phyloP scores from a whole-genome alignment of 108 stramenopile genomes.

The Cyclotella cryptica region DNA sequence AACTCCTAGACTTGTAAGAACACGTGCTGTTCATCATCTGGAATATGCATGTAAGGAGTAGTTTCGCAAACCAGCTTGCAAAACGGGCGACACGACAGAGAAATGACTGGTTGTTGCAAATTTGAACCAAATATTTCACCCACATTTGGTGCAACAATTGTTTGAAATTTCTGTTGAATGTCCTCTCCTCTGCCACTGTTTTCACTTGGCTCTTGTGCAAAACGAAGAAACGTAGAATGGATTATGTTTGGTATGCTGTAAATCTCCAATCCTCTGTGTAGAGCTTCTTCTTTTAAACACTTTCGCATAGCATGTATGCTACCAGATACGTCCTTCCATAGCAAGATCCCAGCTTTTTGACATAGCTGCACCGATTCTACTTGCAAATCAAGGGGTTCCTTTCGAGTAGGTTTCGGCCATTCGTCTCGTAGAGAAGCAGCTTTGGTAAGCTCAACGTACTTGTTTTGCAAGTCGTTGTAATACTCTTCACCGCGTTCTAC shows the following conservation, averaged over 20 bases:
- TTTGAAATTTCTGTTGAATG: conserved; percentile 15
- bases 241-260: conserved; percentile 7
- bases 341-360: conserved; percentile 5
- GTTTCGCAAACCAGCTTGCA: conserved; percentile 3
- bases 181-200: conserved; percentile 5
- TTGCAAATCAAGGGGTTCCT: background rate
- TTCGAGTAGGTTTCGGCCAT: conserved; percentile 3
- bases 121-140: background rate
- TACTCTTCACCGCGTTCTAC: background rate
- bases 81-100: background rate
- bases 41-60: conserved; percentile 10
- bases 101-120: background rate
- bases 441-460: background rate
- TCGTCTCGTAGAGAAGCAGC: background rate
- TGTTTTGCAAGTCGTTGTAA: background rate
- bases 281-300: background rate
- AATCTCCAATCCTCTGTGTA: background rate
- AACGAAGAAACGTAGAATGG: conserved; percentile 4
- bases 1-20: background rate
- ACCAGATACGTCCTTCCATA: background rate
- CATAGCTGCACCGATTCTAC: conserved; percentile 3
- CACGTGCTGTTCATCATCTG: conserved; percentile 8
- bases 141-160: background rate
- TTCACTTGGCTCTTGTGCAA: conserved; percentile 5
- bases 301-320: conserved; percentile 1